Evolutionary conservation across 139 green algal genomes (phyloP).

Genomic region (Tetradesmus obliquus): DNA sequence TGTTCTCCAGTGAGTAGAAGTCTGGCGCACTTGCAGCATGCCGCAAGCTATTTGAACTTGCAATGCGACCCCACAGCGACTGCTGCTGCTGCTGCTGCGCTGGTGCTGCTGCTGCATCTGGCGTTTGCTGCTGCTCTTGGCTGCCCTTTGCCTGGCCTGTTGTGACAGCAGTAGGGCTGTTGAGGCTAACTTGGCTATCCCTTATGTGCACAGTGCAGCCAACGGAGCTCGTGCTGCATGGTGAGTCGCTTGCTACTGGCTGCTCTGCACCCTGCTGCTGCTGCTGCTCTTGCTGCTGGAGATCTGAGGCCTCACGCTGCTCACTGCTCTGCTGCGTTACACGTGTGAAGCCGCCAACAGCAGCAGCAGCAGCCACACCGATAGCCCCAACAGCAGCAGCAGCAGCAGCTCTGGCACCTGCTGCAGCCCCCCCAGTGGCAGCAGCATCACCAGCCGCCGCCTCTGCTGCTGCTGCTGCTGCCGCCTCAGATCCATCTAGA

Average conservation of each 20-base stretch:
- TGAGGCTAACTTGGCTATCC: neutral
- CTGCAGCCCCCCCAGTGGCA: neutral
- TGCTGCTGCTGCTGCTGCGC: constrained; percentile 13
- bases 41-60: neutral
- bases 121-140: neutral
- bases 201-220: neutral
- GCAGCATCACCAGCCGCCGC: neutral
- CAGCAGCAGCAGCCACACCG: constrained; percentile 3
- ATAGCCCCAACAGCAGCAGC: neutral
- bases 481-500: neutral
- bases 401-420: neutral
- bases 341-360: neutral
- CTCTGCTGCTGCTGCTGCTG: neutral
- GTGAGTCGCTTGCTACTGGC: neutral
- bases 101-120: neutral
- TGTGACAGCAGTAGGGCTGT: neutral
- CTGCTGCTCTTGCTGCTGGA: neutral
- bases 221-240: neutral
- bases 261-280: neutral
- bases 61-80: neutral
- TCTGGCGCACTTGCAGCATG: neutral
- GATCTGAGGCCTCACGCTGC: neutral
- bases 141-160: neutral
- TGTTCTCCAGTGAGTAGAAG: neutral
- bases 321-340: neutral